Conservation (phyloP, 257 asterid genomes). For the Solanum tarapatanum region DNA sequence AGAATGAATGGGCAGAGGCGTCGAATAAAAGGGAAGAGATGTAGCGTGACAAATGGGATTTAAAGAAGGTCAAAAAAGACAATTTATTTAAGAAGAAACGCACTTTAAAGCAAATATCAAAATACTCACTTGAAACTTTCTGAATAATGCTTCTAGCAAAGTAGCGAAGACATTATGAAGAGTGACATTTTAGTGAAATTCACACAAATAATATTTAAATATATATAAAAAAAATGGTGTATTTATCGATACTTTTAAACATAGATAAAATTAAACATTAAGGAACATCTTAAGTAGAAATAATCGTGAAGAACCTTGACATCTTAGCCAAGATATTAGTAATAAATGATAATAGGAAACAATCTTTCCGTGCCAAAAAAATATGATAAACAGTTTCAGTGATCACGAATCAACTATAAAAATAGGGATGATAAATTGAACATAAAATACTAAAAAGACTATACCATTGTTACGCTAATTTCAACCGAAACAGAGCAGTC, state of each 20-base stretch:
- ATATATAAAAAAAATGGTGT: neutral
- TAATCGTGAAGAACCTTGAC: neutral
- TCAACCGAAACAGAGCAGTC: neutral
- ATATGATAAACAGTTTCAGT: neutral
- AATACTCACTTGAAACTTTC: too few species aligned
- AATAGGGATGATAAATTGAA: neutral
- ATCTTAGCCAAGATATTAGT: neutral
- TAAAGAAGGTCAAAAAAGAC: too few species aligned
- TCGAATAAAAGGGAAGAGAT: too few species aligned
- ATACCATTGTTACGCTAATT: neutral
- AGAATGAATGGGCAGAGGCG: too few species aligned
- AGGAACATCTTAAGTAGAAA: neutral
- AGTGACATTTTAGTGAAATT: neutral
- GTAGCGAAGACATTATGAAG: too few species aligned
- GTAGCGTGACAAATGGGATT: neutral
- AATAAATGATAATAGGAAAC: neutral
- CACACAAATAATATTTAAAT: neutral
- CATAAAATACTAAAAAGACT: neutral
- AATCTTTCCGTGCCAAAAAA: neutral
- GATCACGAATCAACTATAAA: neutral
- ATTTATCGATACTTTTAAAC: neutral
- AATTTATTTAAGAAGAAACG: too few species aligned
- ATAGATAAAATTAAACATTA: neutral
- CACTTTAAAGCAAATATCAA: too few species aligned
- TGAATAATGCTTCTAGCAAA: too few species aligned